Evolutionary conservation across 768 basidiomycete genomes (phyloP), one percentile per base, ranked within the genome.

Genomic region (Hortiboletus campestris): DNA sequence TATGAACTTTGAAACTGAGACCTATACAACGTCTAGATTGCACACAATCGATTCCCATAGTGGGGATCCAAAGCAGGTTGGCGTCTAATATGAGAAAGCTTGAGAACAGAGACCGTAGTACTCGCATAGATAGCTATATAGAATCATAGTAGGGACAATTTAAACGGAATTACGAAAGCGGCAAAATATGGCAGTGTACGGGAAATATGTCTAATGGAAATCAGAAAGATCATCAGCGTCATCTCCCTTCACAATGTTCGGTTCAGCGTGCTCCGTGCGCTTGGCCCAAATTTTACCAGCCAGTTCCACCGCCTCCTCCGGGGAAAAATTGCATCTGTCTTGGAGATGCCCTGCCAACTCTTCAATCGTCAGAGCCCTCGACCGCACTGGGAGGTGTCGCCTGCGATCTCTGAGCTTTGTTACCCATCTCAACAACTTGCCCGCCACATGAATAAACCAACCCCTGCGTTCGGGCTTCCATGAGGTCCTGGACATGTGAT

Each of bases 371-470:
- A 67, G 32, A 1, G 53, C 1, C 35, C 9, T 65, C 3, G 46
- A 2, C 36, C 42, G 29, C 28, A 39, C 29, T 17, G 34, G 1
- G 13, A 53, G 38, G 16, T n/a, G 34, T 28, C 46, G 38, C 40
- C n/a, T 56, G 29, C 41, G 51, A 31, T 44, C 50, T 32, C n/a
- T 64, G 32, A 57, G 11, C 42, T 50, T 49, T 6, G 28, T 49
- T 6, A 64, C 51, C 66, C 58, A 67, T 32, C n/a, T 49, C 58
- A 64, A 36, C 46, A 68, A 13, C 51, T 48, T 57, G 7, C 63
- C 51, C 2, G 68, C 65, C 16, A 65, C 41, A 29, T 64, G 51
- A 29, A 59, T 17, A 12, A 68, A 67, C 67, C 67, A 68, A 11
- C 49, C n/a, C 9, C 31, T 49, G 6, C 28, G 56, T 32, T 63